Evolutionary conservation across 2,329 filamentous ascomycete genomes (phyloP), one percentile per base, ranked within the genome.

Genomic region (Ploettnerulaceae sp.): DNA sequence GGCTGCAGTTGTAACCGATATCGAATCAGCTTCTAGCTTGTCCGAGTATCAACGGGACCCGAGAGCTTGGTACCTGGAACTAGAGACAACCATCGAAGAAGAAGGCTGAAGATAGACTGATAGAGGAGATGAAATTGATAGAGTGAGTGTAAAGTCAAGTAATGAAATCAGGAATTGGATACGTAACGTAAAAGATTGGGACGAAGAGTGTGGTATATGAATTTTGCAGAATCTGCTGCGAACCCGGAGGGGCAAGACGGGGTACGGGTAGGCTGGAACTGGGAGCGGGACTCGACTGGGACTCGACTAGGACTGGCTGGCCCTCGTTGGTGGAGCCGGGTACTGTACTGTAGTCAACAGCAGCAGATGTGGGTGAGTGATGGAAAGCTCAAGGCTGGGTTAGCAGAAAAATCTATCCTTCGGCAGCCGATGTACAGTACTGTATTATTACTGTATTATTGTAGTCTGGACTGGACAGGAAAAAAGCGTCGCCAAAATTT

Each of bases 131-230:
- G 25, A 21, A 11, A 17, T 21, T 17, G 35, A 39, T 39, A 22
- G 44, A 48, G 35, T 49, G 50, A 52, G 39, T 26, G 21, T 14
- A 47, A 38, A 21, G 34, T 49, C 49, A 40, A 47, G 54, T 57
- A 57, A 56, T 54, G 45, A 49, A 53, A 56, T 51, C 45, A 45
- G 48, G 48, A 48, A 48, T 47, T 49, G 45, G 49, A 44, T 54
- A 54, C 46, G 52, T 52, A 52, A 54, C 49, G 52, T 54, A 54
- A 54, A 54, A 54, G 47, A 56, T 50, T 58, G 53, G 52, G 39
- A 47, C 44, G 46, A n/a, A 28, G 33, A 56, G 49, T 25, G 47
- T 53, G 50, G 50, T 58, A 58, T 57, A 54, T 57, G 56, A 58
- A 51, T 55, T 55, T 53, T 58, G 56, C 54, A 55, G 51, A 47